Evolutionary conservation across 2,329 filamentous ascomycete species (phyloP).

Genomic region (Chrysosphaeria jannelii): DNA sequence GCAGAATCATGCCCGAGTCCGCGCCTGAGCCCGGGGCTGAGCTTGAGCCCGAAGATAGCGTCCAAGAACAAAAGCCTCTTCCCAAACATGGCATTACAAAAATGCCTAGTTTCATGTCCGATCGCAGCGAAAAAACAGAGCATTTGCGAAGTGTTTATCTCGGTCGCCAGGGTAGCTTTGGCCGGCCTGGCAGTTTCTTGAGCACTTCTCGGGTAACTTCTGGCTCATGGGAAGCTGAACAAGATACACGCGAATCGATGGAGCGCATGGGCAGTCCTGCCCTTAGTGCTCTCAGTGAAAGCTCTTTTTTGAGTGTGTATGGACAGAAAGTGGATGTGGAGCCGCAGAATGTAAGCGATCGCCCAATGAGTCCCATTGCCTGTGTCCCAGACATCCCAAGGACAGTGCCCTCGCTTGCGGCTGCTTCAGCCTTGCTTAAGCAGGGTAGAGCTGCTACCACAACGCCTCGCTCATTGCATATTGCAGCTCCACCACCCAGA

Average conservation of each 20-base stretch:
- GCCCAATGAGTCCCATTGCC: slow-evolving; percentile 1
- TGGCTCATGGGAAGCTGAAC: slow-evolving; percentile 9
- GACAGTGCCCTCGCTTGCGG: slow-evolving; percentile 1
- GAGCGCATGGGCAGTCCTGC: slow-evolving; percentile 23
- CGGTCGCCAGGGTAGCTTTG: slow-evolving; percentile 11
- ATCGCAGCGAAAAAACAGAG: slow-evolving; percentile 25
- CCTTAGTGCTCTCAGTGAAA: slow-evolving; percentile 34
- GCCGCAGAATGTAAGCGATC: neutral
- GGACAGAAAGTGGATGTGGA: slow-evolving; percentile 12
- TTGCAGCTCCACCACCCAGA: slow-evolving; percentile 1
- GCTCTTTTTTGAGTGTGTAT: slow-evolving; percentile 35
- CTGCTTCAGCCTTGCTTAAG: neutral
- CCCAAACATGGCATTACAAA: slow-evolving; percentile 14
- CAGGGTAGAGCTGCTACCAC: neutral
- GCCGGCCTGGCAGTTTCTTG: slow-evolving; percentile 22
- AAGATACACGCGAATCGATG: slow-evolving; percentile 7
- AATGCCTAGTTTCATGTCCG: slow-evolving; percentile 35
- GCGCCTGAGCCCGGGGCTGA: neutral
- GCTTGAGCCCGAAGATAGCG: neutral
- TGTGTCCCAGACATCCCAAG: slow-evolving; percentile 3
- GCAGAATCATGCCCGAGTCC: slow-evolving; percentile 2
- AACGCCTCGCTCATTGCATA: neutral
- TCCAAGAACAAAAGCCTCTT: slow-evolving; percentile 5
- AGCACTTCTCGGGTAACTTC: slow-evolving; percentile 19
- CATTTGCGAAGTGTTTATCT: slow-evolving; percentile 29